Evolutionary conservation across 805 yeast species (phyloP), one percentile per base, ranked within the genome.

Genomic region (Ogataea paraovalis): DNA sequence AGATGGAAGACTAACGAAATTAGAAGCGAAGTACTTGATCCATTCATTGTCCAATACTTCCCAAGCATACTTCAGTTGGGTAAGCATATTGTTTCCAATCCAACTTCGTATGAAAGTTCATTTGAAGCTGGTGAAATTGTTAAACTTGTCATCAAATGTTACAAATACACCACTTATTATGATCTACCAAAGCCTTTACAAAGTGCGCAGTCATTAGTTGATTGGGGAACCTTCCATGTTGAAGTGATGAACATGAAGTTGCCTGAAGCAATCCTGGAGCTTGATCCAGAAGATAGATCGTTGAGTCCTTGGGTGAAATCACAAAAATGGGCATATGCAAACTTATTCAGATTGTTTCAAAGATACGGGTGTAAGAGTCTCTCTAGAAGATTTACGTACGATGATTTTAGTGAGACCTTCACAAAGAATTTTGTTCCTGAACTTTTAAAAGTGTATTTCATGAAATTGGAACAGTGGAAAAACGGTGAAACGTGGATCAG

Each of bases 251-350:
- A 76, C 52, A 74, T 80, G 68, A 71, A 70, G 8, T 68, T 82
- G 19, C 94, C 96, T 1, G 51, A 61, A 0, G 73, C 75, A 38
- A 79, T 80, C 2, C 49, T 73, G 50, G 70, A 73, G 18, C 57
- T 76, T n/a, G 82, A 79, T 42, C 73, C 72, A 7, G 75, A 78
- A 20, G 83, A 80, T 37, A 71, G 80, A 43, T 71, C 68, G 42
- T 54, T 67, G 19, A 71, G 77, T 56, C 83, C 80, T 42, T 86
- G 85, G 85, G 83, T 72, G 61, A 92, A 81, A 67, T 78, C 81
- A 56, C 91, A 78, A 69, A 94, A 92, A 65, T 92, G 98, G 97
- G 80, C 95, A 0, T 82, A 82, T 59, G 89, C 88, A 21, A 89
- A 87, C 62, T 62, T 91, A 37, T 77, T 75, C 54, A 78, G 95